A percentile compares a stretch with the other conserved stretches of the same genome.
These are phyloP conservation scores for Zygosaccharomyces rouxii DNA, from an alignment of 805 yeast genomes.

Conservation along the genomic window DNA sequence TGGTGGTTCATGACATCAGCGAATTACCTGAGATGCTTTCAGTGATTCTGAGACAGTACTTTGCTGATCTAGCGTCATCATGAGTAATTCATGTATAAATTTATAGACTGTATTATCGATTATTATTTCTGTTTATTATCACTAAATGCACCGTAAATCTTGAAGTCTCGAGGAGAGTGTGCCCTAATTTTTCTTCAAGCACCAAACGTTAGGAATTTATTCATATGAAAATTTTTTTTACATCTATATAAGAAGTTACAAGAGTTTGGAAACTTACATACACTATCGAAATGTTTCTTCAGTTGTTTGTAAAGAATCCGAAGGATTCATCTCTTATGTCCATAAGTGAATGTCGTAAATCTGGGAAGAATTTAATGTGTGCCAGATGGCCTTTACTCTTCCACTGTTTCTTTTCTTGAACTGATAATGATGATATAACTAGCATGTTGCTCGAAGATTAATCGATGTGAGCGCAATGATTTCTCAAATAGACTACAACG, in stretches of 20 bases:
- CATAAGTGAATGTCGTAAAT: neutral
- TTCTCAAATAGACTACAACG: constrained; percentile 92
- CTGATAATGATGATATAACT: constrained; percentile 31
- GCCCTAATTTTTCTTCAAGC: neutral
- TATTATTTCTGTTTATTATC: neutral
- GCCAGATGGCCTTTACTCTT: constrained; percentile 1
- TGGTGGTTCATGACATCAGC: constrained; percentile 80
- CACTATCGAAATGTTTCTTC: neutral
- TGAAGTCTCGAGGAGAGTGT: neutral
- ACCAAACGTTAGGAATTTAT: neutral
- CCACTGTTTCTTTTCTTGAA: constrained; percentile 5
- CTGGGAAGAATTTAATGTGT: neutral
- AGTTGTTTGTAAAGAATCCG: neutral
- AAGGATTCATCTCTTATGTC: neutral
- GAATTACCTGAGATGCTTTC: constrained; percentile 92
- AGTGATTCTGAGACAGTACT: constrained; percentile 85
- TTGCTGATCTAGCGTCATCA: constrained; percentile 58
- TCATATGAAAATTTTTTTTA: neutral
- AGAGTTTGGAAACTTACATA: neutral
- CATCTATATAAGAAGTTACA: neutral
- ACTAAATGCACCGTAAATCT: neutral
- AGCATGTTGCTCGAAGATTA: constrained; percentile 43
- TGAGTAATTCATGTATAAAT: constrained; percentile 1
- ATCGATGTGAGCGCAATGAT: constrained; percentile 65
- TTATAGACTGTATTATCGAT: neutral